Evolutionary conservation across 78 protist species (phyloP).

Genomic region (Tieghemostelium lacteum): DNA sequence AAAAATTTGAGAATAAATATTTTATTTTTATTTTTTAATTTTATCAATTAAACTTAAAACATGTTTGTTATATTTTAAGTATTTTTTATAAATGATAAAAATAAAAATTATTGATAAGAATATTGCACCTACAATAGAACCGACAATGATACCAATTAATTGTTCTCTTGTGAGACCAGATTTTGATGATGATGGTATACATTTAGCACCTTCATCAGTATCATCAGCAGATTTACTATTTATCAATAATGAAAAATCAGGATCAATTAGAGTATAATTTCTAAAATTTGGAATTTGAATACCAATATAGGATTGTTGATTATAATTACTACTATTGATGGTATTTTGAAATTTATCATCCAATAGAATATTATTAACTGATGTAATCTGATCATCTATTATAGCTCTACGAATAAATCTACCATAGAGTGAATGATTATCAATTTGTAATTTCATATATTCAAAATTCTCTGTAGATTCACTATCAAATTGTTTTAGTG

Average conservation of each 20-base stretch:
- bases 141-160: too few relatives aligned
- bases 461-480: neutral
- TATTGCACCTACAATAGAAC: neutral
- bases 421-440: too few relatives aligned
- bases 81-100: constrained; percentile 1
- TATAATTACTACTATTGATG: neutral
- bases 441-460: constrained; percentile 16
- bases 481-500: constrained; percentile 4
- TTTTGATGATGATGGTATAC: neutral
- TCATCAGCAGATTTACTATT: neutral
- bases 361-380: neutral
- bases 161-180: neutral
- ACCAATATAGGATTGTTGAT: neutral
- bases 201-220: neutral
- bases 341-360: neutral
- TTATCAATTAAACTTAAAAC: neutral
- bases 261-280: neutral
- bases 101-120: neutral
- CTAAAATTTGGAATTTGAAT: neutral
- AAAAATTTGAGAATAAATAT: neutral
- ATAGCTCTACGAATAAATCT: constrained; percentile 21
- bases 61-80: neutral
- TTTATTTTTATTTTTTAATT: neutral
- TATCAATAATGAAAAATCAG: neutral
- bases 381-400: neutral